Base-by-base conservation (phyloP, 148 eudicot species). In the Heliosperma pusillum region DNA sequence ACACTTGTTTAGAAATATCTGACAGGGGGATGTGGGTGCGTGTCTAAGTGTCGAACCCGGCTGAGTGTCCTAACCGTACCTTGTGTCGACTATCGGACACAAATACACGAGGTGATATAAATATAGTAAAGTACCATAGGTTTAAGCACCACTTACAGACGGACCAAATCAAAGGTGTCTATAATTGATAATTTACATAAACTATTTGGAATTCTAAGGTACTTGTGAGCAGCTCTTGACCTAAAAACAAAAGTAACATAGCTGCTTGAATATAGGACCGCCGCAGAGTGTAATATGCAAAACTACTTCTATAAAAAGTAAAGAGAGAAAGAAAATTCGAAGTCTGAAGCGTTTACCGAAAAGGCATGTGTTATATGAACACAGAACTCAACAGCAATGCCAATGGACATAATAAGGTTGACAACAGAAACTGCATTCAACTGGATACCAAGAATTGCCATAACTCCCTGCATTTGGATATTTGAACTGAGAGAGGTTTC, bases 301-400 rank as follows among this genome's bases (percentile, higher is more conserved):
- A 42, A 47, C 53, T 47, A 11, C 16, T 10, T 47, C 3, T 47
- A 47, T 47, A 47, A 10, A 10, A 47, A 47, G 11, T 6, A 47
- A 12, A 47, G 13, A 47, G 13, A 47, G 56, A 40, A 13, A 30
- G 44, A 3, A 5, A 13, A 45, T 15, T 30, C 40, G 7, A 15
- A 33, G 8, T 69, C 0, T 72, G 59, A 5, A 77, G n/a, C 10
- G 84, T 82, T 80, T 69, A 94, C 98, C 93, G 93, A 85, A 88
- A 94, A 94, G 72, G 97, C 95, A 85, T 94, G 97, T 69, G 97
- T 91, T 66, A 94, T 85, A 77, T 94, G 98, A 70, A 94, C 97
- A 66, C 98, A 94, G 83, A 94, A 94, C 84, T 94, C 98, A 70
- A 94, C 98, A 53, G 95, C 93, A 69, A 94, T 94, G 27, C 98